Percentiles rank a stretch among this genome's conserved stretches.
These are phyloP conservation scores for Calonectria honghensis DNA, from an alignment of 2,329 filamentous ascomycete genomes.

Conservation along the genomic window DNA sequence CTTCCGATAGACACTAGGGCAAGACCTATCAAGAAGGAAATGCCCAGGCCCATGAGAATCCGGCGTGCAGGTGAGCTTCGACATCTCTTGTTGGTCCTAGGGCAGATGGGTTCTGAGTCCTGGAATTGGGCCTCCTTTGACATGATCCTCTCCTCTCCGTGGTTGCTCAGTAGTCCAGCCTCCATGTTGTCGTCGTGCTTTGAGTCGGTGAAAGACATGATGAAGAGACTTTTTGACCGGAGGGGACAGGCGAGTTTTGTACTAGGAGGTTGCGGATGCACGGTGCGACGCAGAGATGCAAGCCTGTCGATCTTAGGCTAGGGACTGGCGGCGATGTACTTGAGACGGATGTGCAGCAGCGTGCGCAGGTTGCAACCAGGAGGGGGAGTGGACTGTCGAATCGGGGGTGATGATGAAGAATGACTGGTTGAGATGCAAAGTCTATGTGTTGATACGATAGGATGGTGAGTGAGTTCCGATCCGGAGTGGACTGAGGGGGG, in stretches of 20 bases:
- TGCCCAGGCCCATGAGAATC: slow-evolving; percentile 50
- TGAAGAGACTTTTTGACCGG: slow-evolving; percentile 26
- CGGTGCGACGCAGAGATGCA: slow-evolving; percentile 43
- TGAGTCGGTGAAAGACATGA: slow-evolving; percentile 48
- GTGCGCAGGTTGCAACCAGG: slow-evolving; percentile 45
- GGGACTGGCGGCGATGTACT: slow-evolving; percentile 49
- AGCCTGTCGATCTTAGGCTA: slow-evolving; percentile 45
- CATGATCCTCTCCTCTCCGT: slow-evolving; percentile 56
- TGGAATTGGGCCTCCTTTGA: slow-evolving; percentile 53
- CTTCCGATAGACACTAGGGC: slow-evolving; percentile 52
- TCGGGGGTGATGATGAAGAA: slow-evolving; percentile 47
- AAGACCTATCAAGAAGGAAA: slow-evolving; percentile 52
- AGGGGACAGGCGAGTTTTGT: slow-evolving; percentile 52
- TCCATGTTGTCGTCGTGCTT: slow-evolving; percentile 57
- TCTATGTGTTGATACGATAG: slow-evolving; percentile 44
- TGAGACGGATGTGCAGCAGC: slow-evolving; percentile 34
- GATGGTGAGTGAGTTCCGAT: slow-evolving; percentile 45
- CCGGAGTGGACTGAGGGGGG: slow-evolving; percentile 41
- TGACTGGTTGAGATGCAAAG: slow-evolving; percentile 49
- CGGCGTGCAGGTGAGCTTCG: slow-evolving; percentile 50
- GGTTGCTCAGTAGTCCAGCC: slow-evolving; percentile 55
- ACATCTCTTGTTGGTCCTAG: slow-evolving; percentile 42
- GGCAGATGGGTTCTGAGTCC: slow-evolving; percentile 51
- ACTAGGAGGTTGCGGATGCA: slow-evolving; percentile 32
- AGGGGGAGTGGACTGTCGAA: slow-evolving; percentile 44